These are phyloP conservation scores for Wolfiporia cocos DNA, from an alignment of 1,284 basidiomycete genomes.

Conservation along the genomic window DNA sequence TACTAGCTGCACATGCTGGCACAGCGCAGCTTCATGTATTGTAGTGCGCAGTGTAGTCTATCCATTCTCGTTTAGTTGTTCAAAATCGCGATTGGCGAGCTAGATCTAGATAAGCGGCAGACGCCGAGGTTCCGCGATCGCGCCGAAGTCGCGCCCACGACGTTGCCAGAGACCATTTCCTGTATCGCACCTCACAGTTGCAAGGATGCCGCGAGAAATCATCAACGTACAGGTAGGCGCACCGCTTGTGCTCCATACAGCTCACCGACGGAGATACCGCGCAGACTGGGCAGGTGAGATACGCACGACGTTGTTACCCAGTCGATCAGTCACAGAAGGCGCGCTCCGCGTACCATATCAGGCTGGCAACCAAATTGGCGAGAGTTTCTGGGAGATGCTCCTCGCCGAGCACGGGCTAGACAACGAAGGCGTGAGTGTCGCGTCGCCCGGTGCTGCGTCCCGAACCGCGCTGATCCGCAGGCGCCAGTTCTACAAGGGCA, in stretches of 20 bases:
- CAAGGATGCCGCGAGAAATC: slow-evolving; percentile 45
- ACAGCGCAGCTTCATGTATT: too few relatives aligned
- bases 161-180: too few relatives aligned
- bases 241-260: not conserved
- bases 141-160: too few relatives aligned
- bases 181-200: slow-evolving; percentile 13
- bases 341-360: slow-evolving; percentile 17
- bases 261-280: slow-evolving; percentile 7
- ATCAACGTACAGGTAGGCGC: slow-evolving; percentile 55
- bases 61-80: too few relatives aligned
- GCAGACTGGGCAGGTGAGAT: slow-evolving; percentile 50
- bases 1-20: too few relatives aligned
- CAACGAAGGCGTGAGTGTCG: slow-evolving; percentile 52
- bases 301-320: slow-evolving; percentile 1
- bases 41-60: too few relatives aligned
- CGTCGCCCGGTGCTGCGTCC: slow-evolving; percentile 4
- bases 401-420: slow-evolving; percentile 79
- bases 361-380: slow-evolving; percentile 75
- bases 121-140: too few relatives aligned
- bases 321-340: not conserved
- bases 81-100: too few relatives aligned
- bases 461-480: slow-evolving; percentile 1
- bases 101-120: too few relatives aligned
- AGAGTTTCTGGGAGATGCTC: slow-evolving; percentile 74
- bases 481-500: slow-evolving; percentile 39